These are phyloP conservation scores for Daldinia loculata DNA, from an alignment of 495 filamentous ascomycete genomes.

Conservation along the genomic window DNA sequence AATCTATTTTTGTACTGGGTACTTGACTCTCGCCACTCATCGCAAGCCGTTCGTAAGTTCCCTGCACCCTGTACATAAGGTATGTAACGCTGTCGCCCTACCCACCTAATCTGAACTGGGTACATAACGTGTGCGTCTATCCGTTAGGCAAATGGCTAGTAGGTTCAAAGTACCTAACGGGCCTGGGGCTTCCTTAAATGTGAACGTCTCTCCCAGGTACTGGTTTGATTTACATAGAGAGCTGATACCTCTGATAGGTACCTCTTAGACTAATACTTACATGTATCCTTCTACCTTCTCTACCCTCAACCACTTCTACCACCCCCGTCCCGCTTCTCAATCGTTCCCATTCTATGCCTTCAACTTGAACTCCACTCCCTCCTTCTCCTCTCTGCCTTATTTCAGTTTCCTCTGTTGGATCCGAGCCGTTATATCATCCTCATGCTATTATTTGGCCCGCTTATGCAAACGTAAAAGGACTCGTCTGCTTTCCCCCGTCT, in stretches of 20 bases:
- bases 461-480: conserved; percentile 27
- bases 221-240: neutral
- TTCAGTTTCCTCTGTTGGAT: conserved; percentile 25
- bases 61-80: conserved; percentile 1
- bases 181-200: neutral
- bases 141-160: conserved; percentile 34
- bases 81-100: conserved; percentile 12
- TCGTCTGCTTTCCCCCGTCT: conserved; percentile 19
- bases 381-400: conserved; percentile 16
- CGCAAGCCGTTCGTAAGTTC: conserved; percentile 14
- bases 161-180: conserved; percentile 19
- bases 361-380: conserved; percentile 34
- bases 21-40: conserved; percentile 7
- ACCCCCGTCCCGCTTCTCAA: conserved; percentile 43
- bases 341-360: conserved; percentile 41
- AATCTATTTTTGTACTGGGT: conserved; percentile 30
- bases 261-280: neutral
- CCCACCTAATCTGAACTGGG: conserved; percentile 16
- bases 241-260: conserved; percentile 14
- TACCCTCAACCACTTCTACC: conserved; percentile 8
- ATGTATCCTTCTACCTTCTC: conserved; percentile 7
- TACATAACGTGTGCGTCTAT: conserved; percentile 33
- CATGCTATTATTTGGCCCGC: conserved; percentile 35
- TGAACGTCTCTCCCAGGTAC: too few species aligned
- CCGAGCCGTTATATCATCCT: conserved; percentile 36